Base-by-base conservation (phyloP, 75 land plant species). In the Cupressus sempervirens region DNA sequence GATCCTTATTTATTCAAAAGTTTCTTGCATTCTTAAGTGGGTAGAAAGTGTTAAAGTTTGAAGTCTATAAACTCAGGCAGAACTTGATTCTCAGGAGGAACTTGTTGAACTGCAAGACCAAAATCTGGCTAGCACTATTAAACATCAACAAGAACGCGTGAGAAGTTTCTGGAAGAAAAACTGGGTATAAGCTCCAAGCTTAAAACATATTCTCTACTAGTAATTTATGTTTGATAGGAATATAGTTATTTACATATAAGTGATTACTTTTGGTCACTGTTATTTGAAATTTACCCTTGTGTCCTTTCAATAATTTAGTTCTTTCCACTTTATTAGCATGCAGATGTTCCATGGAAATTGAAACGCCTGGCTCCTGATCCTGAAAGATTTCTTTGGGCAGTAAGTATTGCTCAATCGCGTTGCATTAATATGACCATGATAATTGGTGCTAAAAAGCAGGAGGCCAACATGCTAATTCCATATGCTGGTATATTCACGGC, bases 341-440 rank as follows among this genome's bases (percentile, higher is more conserved):
- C 93, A 83, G 94, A 88, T 58, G 89, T 87, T 72, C 97, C 95
- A 34, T 89, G 96, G 11, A 97, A 97, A 86, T 90, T 97, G 87
- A 97, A 89, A 84, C 87, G 99, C 29, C 89, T 97, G 85, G 99
- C 99, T 48, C 94, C 90, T 76, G 98, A 96, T 85, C 88, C 92
- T 67, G 96, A 92, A 46, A 90, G 95, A 81, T 97, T 97, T 83
- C 84, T 92, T 68, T 97, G 99, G 99, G 99, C 99, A 56, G 82
- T 94, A 75, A 87, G 94, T 30, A 93, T 93, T 48, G 98, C 92
- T 5, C 92, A 95, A 88, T 90, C 99, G 76, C 93, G 99, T 67
- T 90, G 91, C 84, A 85, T 92, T n/a, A 90, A 88, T 54, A 85
- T 90, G 92, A 88, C 92, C 84, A 88, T 93, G 82, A 93, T 93